Conservation (phyloP, 495 filamentous ascomycete genomes). For the Tuber aestivum region DNA sequence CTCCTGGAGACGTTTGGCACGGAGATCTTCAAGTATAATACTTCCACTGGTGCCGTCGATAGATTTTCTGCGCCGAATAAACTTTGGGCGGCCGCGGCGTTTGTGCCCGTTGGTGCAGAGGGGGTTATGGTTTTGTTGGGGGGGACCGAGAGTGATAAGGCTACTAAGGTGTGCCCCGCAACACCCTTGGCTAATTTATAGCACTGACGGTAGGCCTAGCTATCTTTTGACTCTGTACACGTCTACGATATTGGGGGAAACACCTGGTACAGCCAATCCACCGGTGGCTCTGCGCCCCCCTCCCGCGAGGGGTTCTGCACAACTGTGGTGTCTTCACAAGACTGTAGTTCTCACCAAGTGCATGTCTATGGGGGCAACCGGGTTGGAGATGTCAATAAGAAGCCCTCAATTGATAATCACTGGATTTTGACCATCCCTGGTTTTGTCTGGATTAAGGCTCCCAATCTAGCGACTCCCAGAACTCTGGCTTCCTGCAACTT, state of each 20-base stretch:
- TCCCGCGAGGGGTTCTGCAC: slow-evolving; percentile 64
- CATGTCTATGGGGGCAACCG: slow-evolving; percentile 64
- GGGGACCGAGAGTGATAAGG: not conserved
- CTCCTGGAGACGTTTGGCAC: not conserved
- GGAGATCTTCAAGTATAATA: slow-evolving; percentile 15
- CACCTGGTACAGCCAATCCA: slow-evolving; percentile 65
- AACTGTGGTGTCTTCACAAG: slow-evolving; percentile 59
- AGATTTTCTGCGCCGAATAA: slow-evolving; percentile 7
- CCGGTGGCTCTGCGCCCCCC: slow-evolving; percentile 54
- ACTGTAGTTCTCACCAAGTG: slow-evolving; percentile 61
- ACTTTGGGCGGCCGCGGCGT: slow-evolving; percentile 1
- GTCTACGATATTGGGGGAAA: slow-evolving; percentile 66
- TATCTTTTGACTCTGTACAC: slow-evolving; percentile 50
- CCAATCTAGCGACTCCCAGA: not conserved
- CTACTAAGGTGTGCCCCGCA: slow-evolving; percentile 3
- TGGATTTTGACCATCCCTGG: slow-evolving; percentile 67
- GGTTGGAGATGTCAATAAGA: not conserved
- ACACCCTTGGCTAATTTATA: not conserved
- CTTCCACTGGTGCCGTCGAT: not conserved
- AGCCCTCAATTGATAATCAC: slow-evolving; percentile 49
- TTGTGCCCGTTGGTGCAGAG: slow-evolving; percentile 4
- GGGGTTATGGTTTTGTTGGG: slow-evolving; percentile 17
- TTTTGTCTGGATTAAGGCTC: slow-evolving; percentile 62
- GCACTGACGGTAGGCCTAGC: not conserved
- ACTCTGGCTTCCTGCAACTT: slow-evolving; percentile 1